Evolutionary conservation across 164 flowering plant genomes (phyloP).

Genomic region (Pachysandra terminalis): DNA sequence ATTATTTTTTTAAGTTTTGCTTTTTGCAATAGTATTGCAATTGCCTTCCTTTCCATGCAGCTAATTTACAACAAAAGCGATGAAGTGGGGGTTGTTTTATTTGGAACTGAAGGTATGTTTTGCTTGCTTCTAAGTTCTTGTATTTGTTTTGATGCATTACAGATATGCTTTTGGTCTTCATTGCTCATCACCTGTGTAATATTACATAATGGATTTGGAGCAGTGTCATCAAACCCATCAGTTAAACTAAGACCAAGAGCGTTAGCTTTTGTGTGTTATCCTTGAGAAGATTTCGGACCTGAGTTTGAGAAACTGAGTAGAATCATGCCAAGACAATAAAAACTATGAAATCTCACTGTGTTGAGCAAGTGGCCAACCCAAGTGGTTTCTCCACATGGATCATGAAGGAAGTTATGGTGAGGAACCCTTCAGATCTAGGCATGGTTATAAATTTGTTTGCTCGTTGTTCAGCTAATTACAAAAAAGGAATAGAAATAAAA

Average conservation of each 20-base stretch:
- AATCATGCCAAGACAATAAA: background rate
- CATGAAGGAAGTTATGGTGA: background rate
- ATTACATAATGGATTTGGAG: background rate
- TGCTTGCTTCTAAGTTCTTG: background rate
- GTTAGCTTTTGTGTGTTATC: background rate
- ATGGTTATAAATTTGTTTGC: background rate
- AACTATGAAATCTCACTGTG: background rate
- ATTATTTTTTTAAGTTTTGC: too few relatives aligned
- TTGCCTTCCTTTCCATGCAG: slow-evolving; percentile 39
- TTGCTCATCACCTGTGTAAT: background rate
- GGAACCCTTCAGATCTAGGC: background rate
- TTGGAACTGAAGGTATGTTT: slow-evolving; percentile 76
- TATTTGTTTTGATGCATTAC: background rate
- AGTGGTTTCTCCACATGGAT: background rate
- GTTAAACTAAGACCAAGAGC: background rate
- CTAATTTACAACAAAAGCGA: slow-evolving; percentile 65
- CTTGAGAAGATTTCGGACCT: background rate
- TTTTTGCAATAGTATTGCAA: background rate
- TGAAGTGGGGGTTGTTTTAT: slow-evolving; percentile 76
- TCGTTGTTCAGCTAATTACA: too few relatives aligned
- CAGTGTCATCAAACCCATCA: background rate
- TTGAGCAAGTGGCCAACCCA: background rate
- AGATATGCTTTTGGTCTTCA: background rate
- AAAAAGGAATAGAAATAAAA: too few relatives aligned
- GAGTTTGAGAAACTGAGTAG: background rate